Conservation (phyloP, 129 eudicot species). For the Gnaphalium uliginosum region DNA sequence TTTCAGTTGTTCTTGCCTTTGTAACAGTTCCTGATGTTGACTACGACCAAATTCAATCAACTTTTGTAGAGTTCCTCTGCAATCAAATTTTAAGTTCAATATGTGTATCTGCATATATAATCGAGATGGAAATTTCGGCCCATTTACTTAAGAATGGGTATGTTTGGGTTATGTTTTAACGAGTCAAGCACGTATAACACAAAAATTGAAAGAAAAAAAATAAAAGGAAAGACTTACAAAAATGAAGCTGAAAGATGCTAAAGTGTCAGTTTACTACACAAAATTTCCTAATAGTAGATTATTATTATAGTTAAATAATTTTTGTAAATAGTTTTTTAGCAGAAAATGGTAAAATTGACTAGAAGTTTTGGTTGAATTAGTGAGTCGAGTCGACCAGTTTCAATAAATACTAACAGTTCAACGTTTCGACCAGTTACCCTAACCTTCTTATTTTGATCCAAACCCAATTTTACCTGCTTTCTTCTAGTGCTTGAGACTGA, state of each 20-base stretch:
- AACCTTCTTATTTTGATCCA: not conserved
- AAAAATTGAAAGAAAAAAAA: too few species aligned
- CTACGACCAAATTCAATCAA: not conserved
- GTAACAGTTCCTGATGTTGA: constrained; percentile 3
- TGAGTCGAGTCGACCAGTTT: too few species aligned
- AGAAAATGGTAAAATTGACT: too few species aligned
- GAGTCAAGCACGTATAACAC: too few species aligned
- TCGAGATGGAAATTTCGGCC: not conserved
- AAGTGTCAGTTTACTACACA: too few species aligned
- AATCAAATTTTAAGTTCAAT: not conserved
- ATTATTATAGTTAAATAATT: too few species aligned
- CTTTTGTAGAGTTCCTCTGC: not conserved
- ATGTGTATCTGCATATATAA: too few species aligned
- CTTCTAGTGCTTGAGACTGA: not conserved
- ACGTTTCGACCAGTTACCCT: not conserved
- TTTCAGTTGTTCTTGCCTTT: constrained; percentile 41
- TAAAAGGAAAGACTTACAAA: too few species aligned
- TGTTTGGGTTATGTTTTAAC: not conserved
- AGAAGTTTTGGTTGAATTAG: too few species aligned
- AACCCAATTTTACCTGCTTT: constrained; percentile 2
- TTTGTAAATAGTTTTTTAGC: too few species aligned
- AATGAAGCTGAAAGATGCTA: too few species aligned
- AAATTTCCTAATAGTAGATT: too few species aligned
- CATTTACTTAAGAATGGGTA: not conserved
- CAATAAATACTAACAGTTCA: not conserved